Evolutionary conservation across 2,329 filamentous ascomycete species (phyloP), one percentile per base, ranked within the genome.

Genomic region (Aspergillus tamarii): DNA sequence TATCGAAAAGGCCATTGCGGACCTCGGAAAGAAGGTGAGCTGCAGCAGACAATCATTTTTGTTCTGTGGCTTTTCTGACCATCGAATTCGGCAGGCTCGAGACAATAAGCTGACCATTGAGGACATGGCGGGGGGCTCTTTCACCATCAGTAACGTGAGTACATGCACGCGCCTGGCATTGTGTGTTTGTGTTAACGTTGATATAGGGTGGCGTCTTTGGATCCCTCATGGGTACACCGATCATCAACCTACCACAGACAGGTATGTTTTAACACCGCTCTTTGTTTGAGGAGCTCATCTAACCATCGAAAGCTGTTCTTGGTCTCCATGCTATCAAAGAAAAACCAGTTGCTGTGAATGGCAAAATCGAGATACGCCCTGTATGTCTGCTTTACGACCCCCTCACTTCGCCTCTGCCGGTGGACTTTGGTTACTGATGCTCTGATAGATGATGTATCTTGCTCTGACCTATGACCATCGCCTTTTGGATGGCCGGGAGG

Each of bases 321-420:
- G 94, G 94, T 69, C 89, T 97, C 26, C 94, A 99, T 78, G 93
- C 94, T 54, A 97, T 97, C 81, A 99, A 99, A 84, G 93, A 99
- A 61, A 92, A 91, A 74, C 89, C 94, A 3, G 89, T 97, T 59
- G 94, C 87, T 30, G 85, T 98, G 66, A 93, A 98, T 74, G 95
- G 95, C 75, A 96, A 97, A 84, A 85, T 98, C 63, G 94, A 97
- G 80, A 92, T 97, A 71, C 88, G 95, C 70, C 95, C 95, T 26
- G 85, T 87, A 79, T 69, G 83, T 60, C 41, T n/a, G 19, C 28
- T 50, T 36, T 23, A 9, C 28, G 1, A 11, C 39, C 11, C 36
- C 12, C 54, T 45, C 26, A 34, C 32, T 36, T 41, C 52, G 14
- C 11, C 16, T 26, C 39, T 48, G 19, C 36, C 8, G 14, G 10